Conservation (phyloP, 1,139 yeast genomes). For the Yamadazyma sp. region DNA sequence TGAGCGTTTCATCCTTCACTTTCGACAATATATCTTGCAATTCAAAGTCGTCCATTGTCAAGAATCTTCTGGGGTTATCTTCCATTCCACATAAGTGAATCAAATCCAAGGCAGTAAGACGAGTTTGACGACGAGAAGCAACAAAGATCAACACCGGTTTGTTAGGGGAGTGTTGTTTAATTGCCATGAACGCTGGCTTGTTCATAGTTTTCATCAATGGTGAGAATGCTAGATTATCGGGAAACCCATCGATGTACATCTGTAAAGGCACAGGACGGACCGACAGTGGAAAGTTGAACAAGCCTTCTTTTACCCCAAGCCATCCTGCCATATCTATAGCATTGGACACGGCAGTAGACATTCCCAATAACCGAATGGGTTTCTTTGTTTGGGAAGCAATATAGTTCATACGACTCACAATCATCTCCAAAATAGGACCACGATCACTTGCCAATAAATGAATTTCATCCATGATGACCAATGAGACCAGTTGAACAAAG, state of each 20-base stretch:
- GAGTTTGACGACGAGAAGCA: slow-evolving; percentile 94
- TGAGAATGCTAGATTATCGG: slow-evolving; percentile 89
- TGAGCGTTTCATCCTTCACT: slow-evolving; percentile 88
- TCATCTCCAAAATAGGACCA: slow-evolving; percentile 97
- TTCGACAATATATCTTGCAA: slow-evolving; percentile 57
- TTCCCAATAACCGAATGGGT: slow-evolving; percentile 81
- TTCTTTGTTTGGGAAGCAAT: slow-evolving; percentile 73
- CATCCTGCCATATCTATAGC: slow-evolving; percentile 98
- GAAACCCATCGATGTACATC: slow-evolving; percentile 97
- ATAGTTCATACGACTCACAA: slow-evolving; percentile 96
- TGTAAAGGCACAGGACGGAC: slow-evolving; percentile 97
- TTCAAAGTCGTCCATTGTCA: slow-evolving; percentile 76
- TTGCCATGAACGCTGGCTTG: slow-evolving; percentile 95
- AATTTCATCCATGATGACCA: slow-evolving; percentile 97
- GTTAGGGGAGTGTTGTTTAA: slow-evolving; percentile 88
- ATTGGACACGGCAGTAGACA: slow-evolving; percentile 97
- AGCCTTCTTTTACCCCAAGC: slow-evolving; percentile 87
- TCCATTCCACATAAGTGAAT: slow-evolving; percentile 95
- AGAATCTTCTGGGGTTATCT: slow-evolving; percentile 84
- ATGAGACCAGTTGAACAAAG: slow-evolving; percentile 86
- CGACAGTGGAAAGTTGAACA: slow-evolving; percentile 91
- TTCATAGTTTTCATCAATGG: slow-evolving; percentile 98
- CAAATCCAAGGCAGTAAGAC: slow-evolving; percentile 89
- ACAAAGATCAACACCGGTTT: slow-evolving; percentile 95
- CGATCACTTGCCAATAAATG: slow-evolving; percentile 96